Percentiles rank a stretch among this genome's conserved stretches.
These are phyloP conservation scores for Elsinoe ampelina DNA, from an alignment of 2,329 filamentous ascomycete species.

Conservation along the genomic window DNA sequence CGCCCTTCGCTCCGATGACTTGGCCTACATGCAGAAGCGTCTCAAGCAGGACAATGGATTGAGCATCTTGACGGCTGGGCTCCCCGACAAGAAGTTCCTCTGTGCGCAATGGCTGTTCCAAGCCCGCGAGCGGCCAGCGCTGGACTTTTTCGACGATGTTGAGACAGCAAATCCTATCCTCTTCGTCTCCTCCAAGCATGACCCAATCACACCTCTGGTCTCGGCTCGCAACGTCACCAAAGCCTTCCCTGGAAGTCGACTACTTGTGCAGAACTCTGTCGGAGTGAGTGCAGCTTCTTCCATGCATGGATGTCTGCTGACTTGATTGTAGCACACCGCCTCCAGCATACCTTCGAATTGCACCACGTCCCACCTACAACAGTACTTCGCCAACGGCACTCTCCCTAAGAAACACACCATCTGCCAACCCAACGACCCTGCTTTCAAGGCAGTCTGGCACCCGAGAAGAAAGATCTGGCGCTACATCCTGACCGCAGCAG, in stretches of 20 bases:
- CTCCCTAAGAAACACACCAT: slow-evolving; percentile 27
- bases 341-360: slow-evolving; percentile 26
- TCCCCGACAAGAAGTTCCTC: neutral
- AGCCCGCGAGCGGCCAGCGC: slow-evolving; percentile 29
- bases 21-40: no score
- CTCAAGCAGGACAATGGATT: neutral
- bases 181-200: slow-evolving; percentile 32
- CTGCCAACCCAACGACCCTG: slow-evolving; percentile 22
- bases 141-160: slow-evolving; percentile 25
- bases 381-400: slow-evolving; percentile 30
- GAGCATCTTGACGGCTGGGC: slow-evolving; percentile 12
- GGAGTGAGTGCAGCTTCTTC: slow-evolving; percentile 8
- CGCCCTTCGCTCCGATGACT: no score
- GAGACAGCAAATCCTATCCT: slow-evolving; percentile 30
- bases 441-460: neutral
- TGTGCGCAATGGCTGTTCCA: slow-evolving; percentile 34
- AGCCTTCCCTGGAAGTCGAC: slow-evolving; percentile 31
- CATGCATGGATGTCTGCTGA: neutral
- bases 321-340: slow-evolving; percentile 17
- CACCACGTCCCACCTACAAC: slow-evolving; percentile 21
- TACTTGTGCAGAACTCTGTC: slow-evolving; percentile 30
- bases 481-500: no score
- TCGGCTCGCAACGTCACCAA: slow-evolving; percentile 32
- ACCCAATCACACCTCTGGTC: slow-evolving; percentile 32
- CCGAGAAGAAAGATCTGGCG: no score